Evolutionary conservation across 257 asterid species (phyloP), one percentile per base, ranked within the genome.

Genomic region (Scutellaria galericulata): DNA sequence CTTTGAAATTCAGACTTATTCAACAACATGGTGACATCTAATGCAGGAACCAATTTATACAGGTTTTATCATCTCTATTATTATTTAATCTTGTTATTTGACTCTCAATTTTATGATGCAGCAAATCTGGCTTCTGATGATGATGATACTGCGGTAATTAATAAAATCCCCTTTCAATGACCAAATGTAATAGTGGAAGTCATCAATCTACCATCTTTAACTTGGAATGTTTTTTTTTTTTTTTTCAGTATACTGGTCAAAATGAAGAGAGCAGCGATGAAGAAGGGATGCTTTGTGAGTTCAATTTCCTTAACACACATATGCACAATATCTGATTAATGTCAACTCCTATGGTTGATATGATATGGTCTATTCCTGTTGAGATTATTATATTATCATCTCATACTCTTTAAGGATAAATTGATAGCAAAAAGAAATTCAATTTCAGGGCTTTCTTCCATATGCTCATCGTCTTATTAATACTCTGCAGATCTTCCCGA

Each of bases 271-370:
- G 86, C 86, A 89, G 95, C 11, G 95, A 86, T 46, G 95, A 89
- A 13, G 97, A 88, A 73, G 96, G 97, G 74, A 86, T 91, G 97
- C 97, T 91, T 64, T 91, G 96, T 91, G 69, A 89, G 96, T 91
- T 68, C 14, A 61, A 61, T 67, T 64, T 65, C 60, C 66, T 18
- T 53, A 47, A n/a, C 42, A n/a, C 56, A 48, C 40, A 24, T 2
- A 1, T 24, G 27, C 40, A 6, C 37, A 44, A 48, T 42, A 66
- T 45, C 27, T 18, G 18, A 18, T 18, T 18, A 18, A 18, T 18
- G 18, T 18, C 18, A 18, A 18, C 5, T 60, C 59, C 46, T 20
- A 64, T 64, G 76, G 53, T 54, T 55, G 42, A 73, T 62, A 46
- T 24, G 27, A 24, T 24, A 24, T 24, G 27, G 27, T 24, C 27